Percentiles rank a stretch among this genome's conserved stretches.
These are phyloP conservation scores for Xylaria bambusicola DNA, from an alignment of 495 filamentous ascomycete species.

Conservation along the genomic window DNA sequence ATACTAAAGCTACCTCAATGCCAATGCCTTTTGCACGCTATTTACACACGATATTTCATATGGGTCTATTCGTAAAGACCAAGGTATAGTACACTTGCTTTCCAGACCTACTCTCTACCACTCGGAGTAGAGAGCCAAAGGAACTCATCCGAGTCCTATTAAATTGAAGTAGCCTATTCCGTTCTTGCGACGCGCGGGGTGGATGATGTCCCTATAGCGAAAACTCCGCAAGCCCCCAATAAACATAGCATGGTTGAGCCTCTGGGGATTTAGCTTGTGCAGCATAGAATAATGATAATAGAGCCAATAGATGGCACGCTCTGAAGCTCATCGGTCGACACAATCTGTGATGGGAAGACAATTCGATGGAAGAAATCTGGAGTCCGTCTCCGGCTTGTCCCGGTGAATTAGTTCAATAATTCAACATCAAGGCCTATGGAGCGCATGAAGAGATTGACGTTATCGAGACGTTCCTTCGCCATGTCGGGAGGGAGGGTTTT, in stretches of 20 bases:
- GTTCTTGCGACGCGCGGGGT: conserved; percentile 5
- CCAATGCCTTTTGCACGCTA: conserved; percentile 1
- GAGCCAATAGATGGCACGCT: too few species aligned
- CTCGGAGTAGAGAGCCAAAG: conserved; percentile 19
- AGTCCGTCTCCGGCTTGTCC: not conserved
- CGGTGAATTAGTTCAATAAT: conserved; percentile 66
- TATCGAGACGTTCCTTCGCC: conserved; percentile 74
- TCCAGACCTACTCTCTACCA: conserved; percentile 14
- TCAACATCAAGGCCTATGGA: conserved; percentile 97
- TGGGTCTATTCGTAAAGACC: conserved; percentile 7
- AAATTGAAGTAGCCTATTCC: conserved; percentile 14
- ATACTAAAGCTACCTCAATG: conserved; percentile 7
- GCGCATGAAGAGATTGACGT: conserved; percentile 98
- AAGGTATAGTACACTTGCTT: conserved; percentile 14
- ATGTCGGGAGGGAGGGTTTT: conserved; percentile 87
- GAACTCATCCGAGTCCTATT: conserved; percentile 24
- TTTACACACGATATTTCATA: conserved; percentile 19
- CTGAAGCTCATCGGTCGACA: not conserved
- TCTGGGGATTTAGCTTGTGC: too few species aligned
- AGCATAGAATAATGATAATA: too few species aligned
- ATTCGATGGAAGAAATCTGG: not conserved
- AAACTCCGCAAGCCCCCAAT: too few species aligned
- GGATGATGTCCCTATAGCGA: too few species aligned
- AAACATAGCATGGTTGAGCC: too few species aligned
- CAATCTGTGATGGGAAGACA: too few species aligned